phyloP scores from a whole-genome alignment of 2,329 filamentous ascomycete species.

The Fusarium ramigenum region DNA sequence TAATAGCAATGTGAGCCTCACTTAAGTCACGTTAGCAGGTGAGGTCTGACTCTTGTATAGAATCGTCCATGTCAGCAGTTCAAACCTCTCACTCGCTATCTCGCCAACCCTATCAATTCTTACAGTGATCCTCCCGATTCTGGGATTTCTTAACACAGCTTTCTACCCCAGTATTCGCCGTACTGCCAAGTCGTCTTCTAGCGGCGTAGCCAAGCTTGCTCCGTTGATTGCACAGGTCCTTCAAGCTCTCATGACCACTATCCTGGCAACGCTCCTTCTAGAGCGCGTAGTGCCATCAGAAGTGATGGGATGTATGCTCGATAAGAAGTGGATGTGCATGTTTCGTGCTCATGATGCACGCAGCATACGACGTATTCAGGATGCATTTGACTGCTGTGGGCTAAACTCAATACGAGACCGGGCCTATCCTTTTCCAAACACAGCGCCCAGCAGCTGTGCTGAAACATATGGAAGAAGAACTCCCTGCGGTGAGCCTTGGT shows the following conservation, averaged over 20 bases:
- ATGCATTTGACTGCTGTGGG: conserved; percentile 73
- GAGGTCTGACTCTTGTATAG: conserved; percentile 39
- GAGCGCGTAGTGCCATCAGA: conserved; percentile 48
- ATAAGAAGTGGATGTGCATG: conserved; percentile 64
- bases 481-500: conserved; percentile 66
- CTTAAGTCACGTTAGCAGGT: not conserved
- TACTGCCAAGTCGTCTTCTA: conserved; percentile 34
- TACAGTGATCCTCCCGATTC: conserved; percentile 53
- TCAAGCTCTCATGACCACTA: conserved; percentile 54
- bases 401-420: conserved; percentile 66
- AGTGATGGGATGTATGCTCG: conserved; percentile 61
- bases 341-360: conserved; percentile 60
- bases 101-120: conserved; percentile 49
- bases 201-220: conserved; percentile 36
- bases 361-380: conserved; percentile 69
- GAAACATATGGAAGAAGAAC: conserved; percentile 55
- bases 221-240: conserved; percentile 52
- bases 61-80: conserved; percentile 51
- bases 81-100: conserved; percentile 54
- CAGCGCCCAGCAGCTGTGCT: conserved; percentile 52
- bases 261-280: conserved; percentile 57
- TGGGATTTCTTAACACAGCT: conserved; percentile 50
- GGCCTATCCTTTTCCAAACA: conserved; percentile 67
- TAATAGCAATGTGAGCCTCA: conserved; percentile 45
- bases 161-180: conserved; percentile 48